Evolutionary conservation across 1,139 yeast species (phyloP).

Genomic region (Schizosaccharomyces versatilis): DNA sequence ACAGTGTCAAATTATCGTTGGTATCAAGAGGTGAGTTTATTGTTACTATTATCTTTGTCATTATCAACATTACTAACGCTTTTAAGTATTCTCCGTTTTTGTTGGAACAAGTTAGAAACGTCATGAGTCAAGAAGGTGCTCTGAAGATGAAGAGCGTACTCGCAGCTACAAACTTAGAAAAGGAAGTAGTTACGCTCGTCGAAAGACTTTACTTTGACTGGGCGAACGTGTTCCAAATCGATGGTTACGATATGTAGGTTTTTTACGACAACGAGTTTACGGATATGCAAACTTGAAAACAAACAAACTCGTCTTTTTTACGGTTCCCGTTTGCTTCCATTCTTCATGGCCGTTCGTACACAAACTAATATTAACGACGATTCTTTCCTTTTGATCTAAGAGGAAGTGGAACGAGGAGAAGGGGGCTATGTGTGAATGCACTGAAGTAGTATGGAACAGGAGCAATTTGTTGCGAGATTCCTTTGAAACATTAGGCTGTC

Average conservation of each 20-base stretch:
- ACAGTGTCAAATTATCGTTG: slow-evolving; percentile 93
- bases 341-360: too few species aligned
- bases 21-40: slow-evolving; percentile 40
- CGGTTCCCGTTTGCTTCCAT: too few species aligned
- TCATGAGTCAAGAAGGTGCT: slow-evolving; percentile 12
- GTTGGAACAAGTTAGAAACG: slow-evolving; percentile 9
- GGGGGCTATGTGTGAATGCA: too few species aligned
- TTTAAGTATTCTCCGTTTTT: slow-evolving; percentile 12
- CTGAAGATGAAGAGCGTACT: slow-evolving; percentile 7
- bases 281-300: too few species aligned
- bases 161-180: slow-evolving; percentile 4
- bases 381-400: too few species aligned
- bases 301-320: too few species aligned
- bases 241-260: not conserved
- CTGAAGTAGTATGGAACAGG: too few species aligned
- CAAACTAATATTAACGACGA: too few species aligned
- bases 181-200: not conserved
- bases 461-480: too few species aligned
- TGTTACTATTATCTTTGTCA: not conserved
- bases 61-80: not conserved
- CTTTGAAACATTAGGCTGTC: too few species aligned
- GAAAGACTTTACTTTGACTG: not conserved
- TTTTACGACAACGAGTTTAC: not conserved
- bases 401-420: too few species aligned
- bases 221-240: not conserved